Conservation (phyloP, 306 rosid genomes). For the Bauhinia variegata region DNA sequence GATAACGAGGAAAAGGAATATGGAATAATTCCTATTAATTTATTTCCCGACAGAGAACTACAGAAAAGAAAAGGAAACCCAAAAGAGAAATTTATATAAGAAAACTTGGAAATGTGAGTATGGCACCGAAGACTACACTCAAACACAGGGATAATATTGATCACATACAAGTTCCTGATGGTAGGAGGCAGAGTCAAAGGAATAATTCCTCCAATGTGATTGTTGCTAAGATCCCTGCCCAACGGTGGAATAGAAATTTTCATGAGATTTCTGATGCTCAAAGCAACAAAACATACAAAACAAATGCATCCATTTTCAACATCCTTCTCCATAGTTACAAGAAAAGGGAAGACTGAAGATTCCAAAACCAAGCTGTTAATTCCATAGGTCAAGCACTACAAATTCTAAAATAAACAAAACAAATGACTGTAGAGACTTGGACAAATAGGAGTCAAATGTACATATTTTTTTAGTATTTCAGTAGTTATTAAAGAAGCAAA, state of each 20-base stretch:
- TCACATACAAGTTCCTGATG: constrained; percentile 70
- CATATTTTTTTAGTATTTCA: constrained; percentile 12
- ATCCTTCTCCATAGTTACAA: constrained; percentile 1
- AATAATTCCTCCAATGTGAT: constrained; percentile 74
- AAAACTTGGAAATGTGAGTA: neutral
- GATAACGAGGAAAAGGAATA: constrained; percentile 47
- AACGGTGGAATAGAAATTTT: constrained; percentile 44
- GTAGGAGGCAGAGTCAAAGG: constrained; percentile 69
- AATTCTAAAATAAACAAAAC: neutral
- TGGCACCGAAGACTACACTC: neutral
- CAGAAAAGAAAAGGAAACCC: constrained; percentile 16
- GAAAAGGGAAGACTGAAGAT: no score
- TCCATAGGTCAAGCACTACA: constrained; percentile 8
- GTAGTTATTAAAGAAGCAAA: constrained; percentile 6
- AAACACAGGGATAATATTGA: constrained; percentile 12
- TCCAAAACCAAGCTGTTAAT: constrained; percentile 3
- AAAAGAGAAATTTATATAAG: constrained; percentile 16
- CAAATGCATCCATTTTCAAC: constrained; percentile 20
- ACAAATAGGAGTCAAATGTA: neutral
- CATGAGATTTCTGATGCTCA: constrained; percentile 23
- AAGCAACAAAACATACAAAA: constrained; percentile 3
- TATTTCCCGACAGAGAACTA: constrained; percentile 69
- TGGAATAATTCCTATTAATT: constrained; percentile 68
- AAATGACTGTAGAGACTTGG: neutral
- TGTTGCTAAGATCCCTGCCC: constrained; percentile 74